These are phyloP conservation scores for Plectosphaerella plurivora DNA, from an alignment of 2,329 filamentous ascomycete species.

Conservation along the genomic window DNA sequence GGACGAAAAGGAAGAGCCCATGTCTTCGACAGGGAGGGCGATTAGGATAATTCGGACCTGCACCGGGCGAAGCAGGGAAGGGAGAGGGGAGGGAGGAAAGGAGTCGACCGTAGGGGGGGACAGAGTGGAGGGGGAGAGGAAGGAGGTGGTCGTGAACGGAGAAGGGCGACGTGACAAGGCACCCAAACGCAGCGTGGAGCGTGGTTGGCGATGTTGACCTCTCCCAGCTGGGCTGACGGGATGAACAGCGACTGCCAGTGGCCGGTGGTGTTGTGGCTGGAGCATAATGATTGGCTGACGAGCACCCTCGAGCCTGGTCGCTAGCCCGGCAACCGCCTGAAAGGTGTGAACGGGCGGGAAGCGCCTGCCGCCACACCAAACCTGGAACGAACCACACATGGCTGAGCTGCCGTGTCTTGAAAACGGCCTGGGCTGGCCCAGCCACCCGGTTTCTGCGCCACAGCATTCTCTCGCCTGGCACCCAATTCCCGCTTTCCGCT, in stretches of 20 bases:
- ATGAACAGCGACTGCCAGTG: conserved; percentile 1
- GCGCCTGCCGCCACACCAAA: neutral
- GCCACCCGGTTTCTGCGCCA: neutral
- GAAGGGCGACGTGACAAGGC: no score
- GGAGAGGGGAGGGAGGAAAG: neutral
- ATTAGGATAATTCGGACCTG: no score
- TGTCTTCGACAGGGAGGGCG: neutral
- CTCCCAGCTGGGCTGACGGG: neutral
- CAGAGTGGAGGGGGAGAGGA: neutral
- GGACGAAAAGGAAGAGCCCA: neutral
- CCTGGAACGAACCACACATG: neutral
- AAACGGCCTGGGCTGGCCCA: neutral
- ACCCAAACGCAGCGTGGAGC: neutral
- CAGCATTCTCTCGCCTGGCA: neutral
- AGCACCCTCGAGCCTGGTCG: neutral
- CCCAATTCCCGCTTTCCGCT: no score
- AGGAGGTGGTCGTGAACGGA: conserved; percentile 7
- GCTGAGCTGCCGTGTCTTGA: neutral
- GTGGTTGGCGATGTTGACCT: conserved; percentile 3
- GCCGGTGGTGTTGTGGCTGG: conserved; percentile 3
- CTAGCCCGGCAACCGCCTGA: conserved; percentile 11
- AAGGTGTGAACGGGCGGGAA: neutral
- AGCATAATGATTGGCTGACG: conserved; percentile 9
- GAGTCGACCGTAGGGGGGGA: neutral
- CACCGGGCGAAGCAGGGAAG: neutral